Conservation (phyloP, 192 early-diverging fungal genomes). For the Coemansia asiatica region DNA sequence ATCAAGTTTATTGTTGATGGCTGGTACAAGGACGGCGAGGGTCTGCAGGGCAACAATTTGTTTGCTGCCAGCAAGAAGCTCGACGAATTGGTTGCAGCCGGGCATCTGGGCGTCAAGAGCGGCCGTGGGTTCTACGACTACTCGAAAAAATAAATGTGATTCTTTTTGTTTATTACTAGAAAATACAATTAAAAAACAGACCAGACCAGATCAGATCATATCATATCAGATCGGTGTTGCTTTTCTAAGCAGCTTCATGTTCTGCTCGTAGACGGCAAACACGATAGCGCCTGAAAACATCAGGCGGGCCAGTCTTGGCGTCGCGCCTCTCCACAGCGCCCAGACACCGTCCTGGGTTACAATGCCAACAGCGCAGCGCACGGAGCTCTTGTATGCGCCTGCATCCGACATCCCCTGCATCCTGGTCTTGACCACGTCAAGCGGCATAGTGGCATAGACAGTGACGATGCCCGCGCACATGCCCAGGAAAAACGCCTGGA, state of each 20-base stretch:
- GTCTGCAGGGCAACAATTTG: conserved; percentile 70
- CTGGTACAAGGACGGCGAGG: conserved; percentile 82
- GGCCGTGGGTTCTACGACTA: conserved; percentile 88
- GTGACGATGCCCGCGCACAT: conserved; percentile 88
- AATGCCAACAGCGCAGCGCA: conserved; percentile 73
- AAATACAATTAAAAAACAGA: too few species aligned
- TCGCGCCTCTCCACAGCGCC: conserved; percentile 95
- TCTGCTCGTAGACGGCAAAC: conserved; percentile 56
- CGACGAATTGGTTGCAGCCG: conserved; percentile 70
- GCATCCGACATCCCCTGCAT: conserved; percentile 85
- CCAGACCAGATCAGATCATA: too few species aligned
- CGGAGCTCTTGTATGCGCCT: conserved; percentile 65
- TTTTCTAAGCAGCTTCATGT: conserved; percentile 41
- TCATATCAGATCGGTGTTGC: too few species aligned
- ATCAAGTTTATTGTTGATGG: conserved; percentile 95
- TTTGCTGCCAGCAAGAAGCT: conserved; percentile 71
- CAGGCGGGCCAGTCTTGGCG: conserved; percentile 82
- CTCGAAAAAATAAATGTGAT: conserved; percentile 21
- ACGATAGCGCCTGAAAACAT: conserved; percentile 57
- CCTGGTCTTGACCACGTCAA: conserved; percentile 97
- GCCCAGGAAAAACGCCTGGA: conserved; percentile 71
- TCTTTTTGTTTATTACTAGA: too few species aligned
- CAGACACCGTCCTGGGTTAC: conserved; percentile 73
- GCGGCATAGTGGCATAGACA: conserved; percentile 94
- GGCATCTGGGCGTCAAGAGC: conserved; percentile 81